Evolutionary conservation across 2,329 filamentous ascomycete genomes (phyloP).

Genomic region (Hysterium pulicare): DNA sequence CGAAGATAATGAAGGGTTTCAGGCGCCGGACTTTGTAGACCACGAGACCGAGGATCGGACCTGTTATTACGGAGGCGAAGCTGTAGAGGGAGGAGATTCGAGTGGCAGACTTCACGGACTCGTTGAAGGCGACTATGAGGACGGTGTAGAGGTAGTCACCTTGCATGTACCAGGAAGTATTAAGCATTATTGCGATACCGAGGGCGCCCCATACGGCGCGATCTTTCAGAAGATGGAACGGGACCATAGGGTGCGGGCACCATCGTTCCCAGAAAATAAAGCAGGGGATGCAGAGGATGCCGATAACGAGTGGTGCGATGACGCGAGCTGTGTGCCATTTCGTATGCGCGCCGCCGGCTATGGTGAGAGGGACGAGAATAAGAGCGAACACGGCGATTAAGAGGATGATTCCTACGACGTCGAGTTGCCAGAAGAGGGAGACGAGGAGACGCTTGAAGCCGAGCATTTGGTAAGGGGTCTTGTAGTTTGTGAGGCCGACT

Average conservation of each 20-base stretch:
- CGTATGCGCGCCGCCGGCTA: constrained; percentile 47
- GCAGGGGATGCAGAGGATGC: constrained; percentile 43
- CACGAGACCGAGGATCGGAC: constrained; percentile 53
- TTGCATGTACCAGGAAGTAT: constrained; percentile 55
- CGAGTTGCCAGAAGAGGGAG: constrained; percentile 52
- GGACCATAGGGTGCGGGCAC: constrained; percentile 50
- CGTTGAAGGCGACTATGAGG: constrained; percentile 58
- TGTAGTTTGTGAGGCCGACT: constrained; percentile 43
- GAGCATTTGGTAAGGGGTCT: constrained; percentile 37
- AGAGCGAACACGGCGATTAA: constrained; percentile 45
- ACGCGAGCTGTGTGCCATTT: constrained; percentile 51
- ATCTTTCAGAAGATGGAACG: constrained; percentile 58
- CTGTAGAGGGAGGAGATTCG: constrained; percentile 57
- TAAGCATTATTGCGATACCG: constrained; percentile 1
- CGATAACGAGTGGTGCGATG: constrained; percentile 47
- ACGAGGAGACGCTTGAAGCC: constrained; percentile 30
- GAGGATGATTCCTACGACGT: constrained; percentile 43
- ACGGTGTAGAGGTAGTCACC: constrained; percentile 61
- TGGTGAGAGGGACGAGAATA: constrained; percentile 48
- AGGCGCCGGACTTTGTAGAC: constrained; percentile 56
- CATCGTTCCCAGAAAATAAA: constrained; percentile 53
- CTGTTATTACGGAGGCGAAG: constrained; percentile 53
- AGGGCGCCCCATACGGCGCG: constrained; percentile 56
- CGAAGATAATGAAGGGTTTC: constrained; percentile 58
- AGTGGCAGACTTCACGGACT: constrained; percentile 52